Base-by-base conservation (phyloP, 176 grass and related monocot genomes). In the Musa beccarii region DNA sequence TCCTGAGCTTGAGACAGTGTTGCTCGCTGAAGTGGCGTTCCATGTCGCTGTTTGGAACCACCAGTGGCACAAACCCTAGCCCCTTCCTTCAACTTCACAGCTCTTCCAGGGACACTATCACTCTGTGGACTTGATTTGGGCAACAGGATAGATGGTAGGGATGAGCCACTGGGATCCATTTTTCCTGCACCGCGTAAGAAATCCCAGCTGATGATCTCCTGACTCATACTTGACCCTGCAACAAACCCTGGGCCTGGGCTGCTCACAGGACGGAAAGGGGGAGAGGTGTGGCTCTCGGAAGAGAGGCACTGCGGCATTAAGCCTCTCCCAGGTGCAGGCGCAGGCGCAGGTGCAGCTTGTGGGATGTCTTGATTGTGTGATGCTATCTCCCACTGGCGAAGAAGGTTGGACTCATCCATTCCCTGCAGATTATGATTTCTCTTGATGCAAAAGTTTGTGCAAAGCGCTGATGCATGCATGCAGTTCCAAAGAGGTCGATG, bases 1-100 rank as follows among this genome's bases (percentile, higher is more conserved):
- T 92, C 89, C 69, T 86, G 86, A 43, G 89, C 76, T 28, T 56
- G 72, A 9, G 72, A 74, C 14, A 59, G 53, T 25, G 14, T 19
- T 54, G 23, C 9, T 74, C 43, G 28, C 3, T 19, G 61, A 2
- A 49, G 29, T 13, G 9, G 66, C 29, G 66, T 26, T 68, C 71
- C 57, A 62, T 7, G 20, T 6, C 20, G 15, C 16, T 17, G 57
- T n/a, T 62, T n/a, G 17, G 57, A 62, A 20, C 17, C 57, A 62
- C 34, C 34, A 43, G 34, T 4, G 6, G 34, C 34, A 6, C 3
- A 19, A 19, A n/a, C 9, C 8, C 34, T 43, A 49, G 1, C 13
- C 22, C 26, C 67, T 51, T 70, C 68, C 15, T 70, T 70, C 1
- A 8, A 7, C 68, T 49, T 70, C 29, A 6, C 5, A 17, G 2